These are phyloP conservation scores for Moelleriella libera DNA, from an alignment of 2,329 filamentous ascomycete species.

Conservation along the genomic window DNA sequence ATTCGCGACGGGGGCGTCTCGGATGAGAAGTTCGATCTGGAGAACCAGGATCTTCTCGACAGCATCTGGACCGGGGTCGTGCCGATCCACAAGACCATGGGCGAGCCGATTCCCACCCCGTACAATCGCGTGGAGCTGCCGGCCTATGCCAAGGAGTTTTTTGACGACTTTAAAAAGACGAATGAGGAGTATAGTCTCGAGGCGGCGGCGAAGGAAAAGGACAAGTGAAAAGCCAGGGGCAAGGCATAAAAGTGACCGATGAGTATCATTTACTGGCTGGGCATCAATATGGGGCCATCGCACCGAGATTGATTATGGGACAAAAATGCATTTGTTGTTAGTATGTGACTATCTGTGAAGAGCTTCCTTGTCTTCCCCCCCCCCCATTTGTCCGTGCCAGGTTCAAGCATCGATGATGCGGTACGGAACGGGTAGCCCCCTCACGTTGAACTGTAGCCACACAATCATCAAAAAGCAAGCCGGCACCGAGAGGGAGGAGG, in stretches of 20 bases:
- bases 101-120: conserved; percentile 44
- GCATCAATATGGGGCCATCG: no score
- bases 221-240: background rate
- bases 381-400: no score
- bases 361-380: no score
- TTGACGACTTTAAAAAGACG: conserved; percentile 22
- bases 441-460: no score
- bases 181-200: conserved; percentile 14
- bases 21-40: conserved; percentile 35
- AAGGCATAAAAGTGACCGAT: background rate
- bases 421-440: no score
- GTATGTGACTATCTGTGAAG: no score
- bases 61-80: conserved; percentile 42
- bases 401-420: no score
- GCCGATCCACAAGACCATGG: conserved; percentile 49
- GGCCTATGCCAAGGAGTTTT: conserved; percentile 37
- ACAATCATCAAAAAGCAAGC: no score
- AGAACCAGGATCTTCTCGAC: conserved; percentile 24
- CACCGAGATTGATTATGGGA: no score
- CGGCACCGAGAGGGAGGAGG: no score
- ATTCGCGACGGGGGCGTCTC: conserved; percentile 48
- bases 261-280: background rate
- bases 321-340: no score
- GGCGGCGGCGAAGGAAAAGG: conserved; percentile 5
- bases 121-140: conserved; percentile 50